Evolutionary conservation across 176 grass and related monocot species (phyloP), one percentile per base, ranked within the genome.

Genomic region (Eleusine coracana): DNA sequence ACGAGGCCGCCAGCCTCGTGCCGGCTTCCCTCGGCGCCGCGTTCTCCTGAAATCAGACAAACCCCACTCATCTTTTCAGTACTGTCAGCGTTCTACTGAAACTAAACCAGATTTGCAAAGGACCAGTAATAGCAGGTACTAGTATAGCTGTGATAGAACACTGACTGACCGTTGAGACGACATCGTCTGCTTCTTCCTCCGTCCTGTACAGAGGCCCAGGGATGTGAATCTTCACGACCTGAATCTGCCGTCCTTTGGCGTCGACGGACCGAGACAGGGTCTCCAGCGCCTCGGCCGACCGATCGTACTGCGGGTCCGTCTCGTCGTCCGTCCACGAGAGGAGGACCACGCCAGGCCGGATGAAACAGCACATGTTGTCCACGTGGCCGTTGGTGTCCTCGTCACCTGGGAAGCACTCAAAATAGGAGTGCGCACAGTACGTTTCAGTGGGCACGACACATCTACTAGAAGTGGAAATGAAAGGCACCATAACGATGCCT

Each of bases 341-440:
- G 64, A 95, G 88, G 60, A 98, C 85, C 52, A 86, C 63, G 16
- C 90, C 92, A 5, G 92, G 95, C 79, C 88, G 91, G 28, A 89
- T 79, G 83, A 98, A 98, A 41, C 95, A 95, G 70, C 95, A 98
- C 9, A 98, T 29, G 42, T 95, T 98, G 84, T 98, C 92, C 11
- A 95, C 74, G 75, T 98, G 95, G 23, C 95, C 95, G 70, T 95
- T 93, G 66, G 95, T 98, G 78, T 98, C 95, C 27, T 89, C 90
- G 36, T 98, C 95, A 5, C 92, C 95, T 98, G 86, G 37, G 74
- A 51, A 50, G 16, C 49, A 51, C 0, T 25, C 25, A 25, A 25
- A 25, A 25, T 25, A 25, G 25, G 25, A 25, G 25, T 25, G 25
- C 25, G 25, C 25, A 25, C 25, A 45, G 31, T 34, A 34, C 31